phyloP scores from a whole-genome alignment of 176 grass and related monocot genomes.

The Thinopyrum elongatum region DNA sequence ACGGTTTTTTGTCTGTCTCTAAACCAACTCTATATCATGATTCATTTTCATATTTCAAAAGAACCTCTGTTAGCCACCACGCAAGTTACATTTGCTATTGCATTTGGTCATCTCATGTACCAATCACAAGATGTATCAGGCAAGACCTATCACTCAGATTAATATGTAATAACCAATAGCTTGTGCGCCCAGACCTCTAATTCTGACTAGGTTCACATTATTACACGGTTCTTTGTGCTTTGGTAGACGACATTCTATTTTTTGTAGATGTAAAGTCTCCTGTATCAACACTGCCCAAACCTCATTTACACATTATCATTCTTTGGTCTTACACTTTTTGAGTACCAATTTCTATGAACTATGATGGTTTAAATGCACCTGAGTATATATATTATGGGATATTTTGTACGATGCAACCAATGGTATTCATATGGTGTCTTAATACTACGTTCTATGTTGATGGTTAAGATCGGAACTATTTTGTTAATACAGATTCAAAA shows the following conservation, averaged over 20 bases:
- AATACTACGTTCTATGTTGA: not conserved
- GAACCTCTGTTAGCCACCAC: not conserved
- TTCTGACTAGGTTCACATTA: not conserved
- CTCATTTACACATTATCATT: too few relatives aligned
- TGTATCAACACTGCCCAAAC: too few relatives aligned
- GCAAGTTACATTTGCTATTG: not conserved
- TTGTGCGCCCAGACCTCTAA: not conserved
- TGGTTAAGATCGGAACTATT: not conserved
- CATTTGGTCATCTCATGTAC: not conserved
- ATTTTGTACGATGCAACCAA: not conserved
- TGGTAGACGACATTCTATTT: too few relatives aligned
- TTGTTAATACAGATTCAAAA: not conserved
- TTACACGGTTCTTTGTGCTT: too few relatives aligned
- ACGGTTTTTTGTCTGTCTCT: not conserved
- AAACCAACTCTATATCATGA: not conserved
- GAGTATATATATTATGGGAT: not conserved
- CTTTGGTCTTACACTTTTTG: too few relatives aligned
- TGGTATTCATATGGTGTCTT: not conserved
- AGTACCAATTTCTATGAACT: not conserved
- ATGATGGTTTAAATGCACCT: not conserved
- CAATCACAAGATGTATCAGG: not conserved
- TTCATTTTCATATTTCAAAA: not conserved
- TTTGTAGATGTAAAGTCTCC: too few relatives aligned
- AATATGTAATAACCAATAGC: too few relatives aligned
- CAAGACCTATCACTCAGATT: not conserved